Base-by-base conservation (phyloP, 371 early-diverging fungal genomes). In the Mortierella sp. region DNA sequence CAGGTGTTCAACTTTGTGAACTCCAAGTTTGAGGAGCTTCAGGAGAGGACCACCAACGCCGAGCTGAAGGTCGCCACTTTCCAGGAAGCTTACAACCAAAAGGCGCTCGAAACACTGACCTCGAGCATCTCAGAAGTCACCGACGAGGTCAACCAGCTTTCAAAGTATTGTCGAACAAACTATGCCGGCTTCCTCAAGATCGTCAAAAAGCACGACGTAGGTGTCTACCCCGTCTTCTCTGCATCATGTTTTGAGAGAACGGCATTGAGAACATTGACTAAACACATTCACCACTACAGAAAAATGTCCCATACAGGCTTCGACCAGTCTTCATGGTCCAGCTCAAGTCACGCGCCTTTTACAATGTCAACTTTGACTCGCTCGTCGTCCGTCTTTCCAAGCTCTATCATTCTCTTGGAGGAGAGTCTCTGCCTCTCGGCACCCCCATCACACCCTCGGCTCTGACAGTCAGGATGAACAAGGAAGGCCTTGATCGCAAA, bases 171-270 rank as follows among this genome's bases (percentile, higher is more conserved):
- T 21, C 86, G 98, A 23, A 84, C 98, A 63, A 99, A 99, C 85
- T 96, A 96, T 80, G 92, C 97, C 30, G 99, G 96, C 19, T 97
- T 98, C 72, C 84, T 97, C 60, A 98, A 96, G 87, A 95, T 98
- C 61, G 89, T 99, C 78, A 98, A 97, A 82, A 97, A 98, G 84
- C 97, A 98, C 82, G 98, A 98, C 87, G 76, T 76, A 87, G 80
- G 87, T 80, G 70, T 62, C 43, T 38, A 43, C 34, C n/a, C 10
- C 30, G 31, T 23, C 23, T 2, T 46, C 8, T 13, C 0, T n/a
- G 16, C 13, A 26, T 7, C 47, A 1, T 24, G 12, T 51, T 18
- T 30, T n/a, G 7, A 34, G 24, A 8, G 19, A 38, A 39, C 39
- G 41, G 6, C 27, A 43, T 26, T 28, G 45, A 26, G 24, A 16